Conservation (phyloP, 1,284 basidiomycete species). For the Apiotrichum veenhuisii region DNA sequence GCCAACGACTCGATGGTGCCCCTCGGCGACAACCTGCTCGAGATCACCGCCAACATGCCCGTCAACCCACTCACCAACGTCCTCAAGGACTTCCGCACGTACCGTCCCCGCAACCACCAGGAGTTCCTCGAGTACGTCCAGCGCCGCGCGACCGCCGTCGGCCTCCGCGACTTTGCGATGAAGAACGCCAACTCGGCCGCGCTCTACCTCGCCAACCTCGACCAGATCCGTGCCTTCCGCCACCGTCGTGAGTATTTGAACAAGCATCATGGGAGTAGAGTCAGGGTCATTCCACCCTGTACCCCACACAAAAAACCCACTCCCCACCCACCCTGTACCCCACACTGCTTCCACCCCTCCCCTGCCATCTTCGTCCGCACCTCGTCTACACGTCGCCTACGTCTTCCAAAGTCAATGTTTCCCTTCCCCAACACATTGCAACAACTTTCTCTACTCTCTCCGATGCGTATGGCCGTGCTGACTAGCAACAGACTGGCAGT, state of each 20-base stretch:
- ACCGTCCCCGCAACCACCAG: conserved; percentile 24
- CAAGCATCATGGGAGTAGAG: too few relatives aligned
- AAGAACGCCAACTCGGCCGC: conserved; percentile 16
- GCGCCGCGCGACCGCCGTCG: conserved; percentile 15
- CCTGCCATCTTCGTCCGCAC: background rate
- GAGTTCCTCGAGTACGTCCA: conserved; percentile 21
- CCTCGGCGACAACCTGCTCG: conserved; percentile 24
- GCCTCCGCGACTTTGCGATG: conserved; percentile 16
- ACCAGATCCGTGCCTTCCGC: conserved; percentile 24
- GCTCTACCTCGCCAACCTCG: conserved; percentile 18
- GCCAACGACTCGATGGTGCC: conserved; percentile 25
- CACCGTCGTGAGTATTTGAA: conserved; percentile 18
- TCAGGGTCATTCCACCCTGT: too few relatives aligned
- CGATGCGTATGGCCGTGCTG: background rate
- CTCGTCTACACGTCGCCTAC: too few relatives aligned
- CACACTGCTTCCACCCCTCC: background rate
- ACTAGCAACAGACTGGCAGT: conserved; percentile 5
- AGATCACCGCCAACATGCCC: conserved; percentile 19
- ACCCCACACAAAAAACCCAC: too few relatives aligned
- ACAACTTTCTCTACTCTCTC: too few relatives aligned
- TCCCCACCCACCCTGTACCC: too few relatives aligned
- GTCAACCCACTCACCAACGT: conserved; percentile 21
- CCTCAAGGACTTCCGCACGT: conserved; percentile 22
- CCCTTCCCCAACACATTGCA: too few relatives aligned
- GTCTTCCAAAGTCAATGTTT: too few relatives aligned